Conservation (phyloP, 108 stramenopile species). For the Aureococcus anophagefferens region DNA sequence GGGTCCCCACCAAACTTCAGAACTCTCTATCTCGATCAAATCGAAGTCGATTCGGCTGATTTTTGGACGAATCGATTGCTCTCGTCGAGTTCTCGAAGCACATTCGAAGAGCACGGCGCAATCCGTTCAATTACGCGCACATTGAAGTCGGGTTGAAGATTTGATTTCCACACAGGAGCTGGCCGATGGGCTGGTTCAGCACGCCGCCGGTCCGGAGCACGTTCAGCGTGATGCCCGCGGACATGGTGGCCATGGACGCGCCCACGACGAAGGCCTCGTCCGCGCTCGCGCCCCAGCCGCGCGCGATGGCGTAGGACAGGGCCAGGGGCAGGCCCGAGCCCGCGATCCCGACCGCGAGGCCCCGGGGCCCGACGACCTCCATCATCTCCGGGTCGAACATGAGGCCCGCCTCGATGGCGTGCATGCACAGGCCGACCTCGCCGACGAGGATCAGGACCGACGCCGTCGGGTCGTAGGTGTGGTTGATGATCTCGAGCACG, state of each 20-base stretch:
- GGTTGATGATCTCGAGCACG: too few species aligned
- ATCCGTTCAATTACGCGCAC: too few species aligned
- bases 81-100: too few species aligned
- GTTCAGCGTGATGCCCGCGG: conserved; percentile 13
- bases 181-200: too few species aligned
- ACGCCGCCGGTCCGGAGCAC: too few species aligned
- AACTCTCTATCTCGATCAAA: too few species aligned
- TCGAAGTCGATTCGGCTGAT: too few species aligned
- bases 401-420: conserved; percentile 69
- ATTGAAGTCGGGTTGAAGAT: too few species aligned
- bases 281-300: conserved; percentile 40
- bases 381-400: conserved; percentile 64
- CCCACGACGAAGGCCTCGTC: conserved; percentile 55
- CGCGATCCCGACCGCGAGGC: conserved; percentile 58
- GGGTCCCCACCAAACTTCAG: too few species aligned
- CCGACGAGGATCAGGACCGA: conserved; percentile 61
- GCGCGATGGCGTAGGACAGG: conserved; percentile 52
- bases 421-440: conserved; percentile 60
- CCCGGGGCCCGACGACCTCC: conserved; percentile 62
- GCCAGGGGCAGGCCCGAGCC: conserved; percentile 63
- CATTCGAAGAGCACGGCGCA: too few species aligned
- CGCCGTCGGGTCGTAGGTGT: conserved; percentile 57
- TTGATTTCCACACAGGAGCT: too few species aligned
- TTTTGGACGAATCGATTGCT: too few species aligned
- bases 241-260: conserved; percentile 64